Base-by-base conservation (phyloP, 116 monocot species). In the Posidonia oceanica region DNA sequence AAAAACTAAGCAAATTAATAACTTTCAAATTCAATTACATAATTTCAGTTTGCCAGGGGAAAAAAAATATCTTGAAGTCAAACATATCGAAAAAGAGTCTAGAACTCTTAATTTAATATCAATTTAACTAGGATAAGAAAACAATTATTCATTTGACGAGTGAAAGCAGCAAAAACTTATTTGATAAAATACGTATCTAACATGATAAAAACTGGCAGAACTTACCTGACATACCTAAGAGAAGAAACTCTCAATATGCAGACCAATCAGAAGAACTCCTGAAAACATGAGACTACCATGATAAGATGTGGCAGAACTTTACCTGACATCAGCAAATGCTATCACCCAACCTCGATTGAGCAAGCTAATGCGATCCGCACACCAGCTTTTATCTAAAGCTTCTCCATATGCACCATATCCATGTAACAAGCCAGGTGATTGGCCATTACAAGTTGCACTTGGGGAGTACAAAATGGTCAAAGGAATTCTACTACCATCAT, bases 281-380 rank as follows among this genome's bases (percentile, higher is more conserved):
- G 39, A 13, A 16, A 42, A 10, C 15, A 15, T 39, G 7, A 42
- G 3, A 20, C n/a, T 3, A n/a, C n/a, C 37, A 42, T 41, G 22
- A 60, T 22, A 12, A 12, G 11, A 61, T 22, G 21, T 61, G 61
- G 29, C 40, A 52, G 44, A 63, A 0, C 7, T 7, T 7, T 82
- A 93, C 98, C 98, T 98, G 48, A 98, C 98, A 88, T 93, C 98
- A 72, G 98, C 98, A 86, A 87, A 98, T 69, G 98, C 98, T 72
- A 93, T 29, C 71, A 93, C 81, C 90, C 93, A 98, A 69, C 93
- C 98, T 76, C 90, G 87, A 71, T 74, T 65, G 40, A 98, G 87
- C 71, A 98, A 79, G 71, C 90, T 80, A 66, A 93, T 69, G 39
- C 72, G 79, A 70, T 98, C 82, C 18, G 88, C 75, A 78, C 77